These are phyloP conservation scores for Ricinus communis DNA, from an alignment of 345 rosid species.

Conservation along the genomic window DNA sequence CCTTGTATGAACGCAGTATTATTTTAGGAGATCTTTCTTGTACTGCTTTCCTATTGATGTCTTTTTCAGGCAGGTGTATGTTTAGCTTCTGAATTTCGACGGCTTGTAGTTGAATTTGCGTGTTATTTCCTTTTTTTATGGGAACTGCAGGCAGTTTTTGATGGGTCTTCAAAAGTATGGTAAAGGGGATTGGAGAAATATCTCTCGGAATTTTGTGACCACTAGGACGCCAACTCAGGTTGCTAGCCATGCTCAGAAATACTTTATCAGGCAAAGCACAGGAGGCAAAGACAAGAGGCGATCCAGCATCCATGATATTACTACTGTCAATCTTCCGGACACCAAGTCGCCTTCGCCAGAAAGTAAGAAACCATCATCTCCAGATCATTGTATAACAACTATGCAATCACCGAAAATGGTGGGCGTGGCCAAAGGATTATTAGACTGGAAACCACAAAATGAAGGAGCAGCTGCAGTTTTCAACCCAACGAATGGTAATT, in stretches of 20 bases:
- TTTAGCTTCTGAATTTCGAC: neutral
- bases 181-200: constrained; percentile 98
- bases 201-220: constrained; percentile 84
- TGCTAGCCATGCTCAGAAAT: constrained; percentile 99
- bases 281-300: constrained; percentile 96
- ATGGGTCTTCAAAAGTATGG: constrained; percentile 93
- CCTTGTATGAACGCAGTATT: too few species aligned
- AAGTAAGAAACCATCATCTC: constrained; percentile 31
- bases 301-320: constrained; percentile 97
- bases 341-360: constrained; percentile 45
- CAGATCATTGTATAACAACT: constrained; percentile 43
- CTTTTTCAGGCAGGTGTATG: neutral
- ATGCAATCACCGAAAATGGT: constrained; percentile 25
- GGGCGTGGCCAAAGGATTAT: constrained; percentile 24
- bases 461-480: constrained; percentile 39
- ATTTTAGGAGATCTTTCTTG: too few species aligned
- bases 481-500: constrained; percentile 35
- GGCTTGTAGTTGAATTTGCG: constrained; percentile 14
- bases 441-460: constrained; percentile 40
- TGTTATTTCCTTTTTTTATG: constrained; percentile 13
- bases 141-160: constrained; percentile 69
- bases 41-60: neutral
- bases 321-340: constrained; percentile 69
- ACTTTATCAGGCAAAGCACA: constrained; percentile 82
- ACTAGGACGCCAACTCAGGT: constrained; percentile 95